Base-by-base conservation (phyloP, 805 yeast genomes). In the Kurtzmaniella cleridarum region DNA sequence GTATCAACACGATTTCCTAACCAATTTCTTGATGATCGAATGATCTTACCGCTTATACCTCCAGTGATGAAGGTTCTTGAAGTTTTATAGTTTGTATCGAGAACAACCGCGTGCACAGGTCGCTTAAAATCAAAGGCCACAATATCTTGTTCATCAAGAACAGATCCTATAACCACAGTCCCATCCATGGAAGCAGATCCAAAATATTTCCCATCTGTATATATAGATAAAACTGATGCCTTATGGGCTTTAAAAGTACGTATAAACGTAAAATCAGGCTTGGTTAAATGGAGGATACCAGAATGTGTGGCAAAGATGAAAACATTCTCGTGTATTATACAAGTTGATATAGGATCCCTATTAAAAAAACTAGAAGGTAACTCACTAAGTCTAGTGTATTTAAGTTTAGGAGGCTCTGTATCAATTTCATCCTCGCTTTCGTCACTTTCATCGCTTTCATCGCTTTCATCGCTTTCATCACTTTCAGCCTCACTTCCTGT, bases 161-260 rank as follows among this genome's bases (percentile, higher is more conserved):
- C 64, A 2, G 89, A 75, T 0, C 96, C 93, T 3, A 88, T 75
- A 1, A 88, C 88, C 0, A 91, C 84, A 0, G 95, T 84, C 0
- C 98, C 98, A 55, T 93, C 98, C 67, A 91, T 81, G 0, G 97
- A 88, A 0, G 90, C 96, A 0, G 95, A 81, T 0, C 93, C 95
- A 43, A 93, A 78, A 51, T 73, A 78, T 7, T 60, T 60, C 0
- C 95, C 93, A 52, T 87, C 95, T 1, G 84, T 71, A 39, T 80
- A 76, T 0, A 88, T 69, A 0, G 87, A 76, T 31, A 90, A 61
- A 2, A 93, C 76, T 0, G 96, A 87, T 0, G 97, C 89, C 34
- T 86, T 71, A 52, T 95, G 96, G 1, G 91, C 89, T 48, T 87
- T 77, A 43, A 86, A 73, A 0, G 96, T 81, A 29, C 95, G 70